Evolutionary conservation across 2,329 filamentous ascomycete species (phyloP).

Genomic region (Cryphonectria japonica): DNA sequence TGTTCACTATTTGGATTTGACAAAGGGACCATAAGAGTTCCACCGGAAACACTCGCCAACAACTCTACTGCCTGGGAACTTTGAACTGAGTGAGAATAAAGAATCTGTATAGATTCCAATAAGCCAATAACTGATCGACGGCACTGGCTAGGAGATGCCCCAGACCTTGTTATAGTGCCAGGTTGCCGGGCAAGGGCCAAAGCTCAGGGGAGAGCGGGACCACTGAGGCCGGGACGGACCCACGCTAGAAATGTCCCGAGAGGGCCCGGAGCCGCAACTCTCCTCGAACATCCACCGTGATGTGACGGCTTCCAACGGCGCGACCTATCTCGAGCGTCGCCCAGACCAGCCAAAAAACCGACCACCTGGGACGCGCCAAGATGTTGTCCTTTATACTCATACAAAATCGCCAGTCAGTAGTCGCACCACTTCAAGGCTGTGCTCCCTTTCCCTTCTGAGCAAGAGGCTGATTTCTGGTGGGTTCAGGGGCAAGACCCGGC

Average conservation of each 20-base stretch:
- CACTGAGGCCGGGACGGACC: constrained; percentile 7
- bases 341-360: background rate
- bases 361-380: constrained; percentile 16
- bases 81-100: too few species aligned
- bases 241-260: constrained; percentile 23
- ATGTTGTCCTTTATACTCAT: constrained; percentile 89
- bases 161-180: constrained; percentile 3
- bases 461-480: constrained; percentile 13
- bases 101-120: too few species aligned
- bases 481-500: constrained; percentile 88
- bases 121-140: background rate
- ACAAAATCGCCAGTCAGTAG: constrained; percentile 78
- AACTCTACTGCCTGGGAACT: background rate
- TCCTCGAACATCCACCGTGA: constrained; percentile 21
- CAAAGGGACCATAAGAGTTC: background rate
- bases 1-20: background rate
- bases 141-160: constrained; percentile 7
- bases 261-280: constrained; percentile 21
- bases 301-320: constrained; percentile 1
- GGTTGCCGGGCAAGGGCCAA: constrained; percentile 10
- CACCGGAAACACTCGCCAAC: background rate
- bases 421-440: constrained; percentile 9
- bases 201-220: constrained; percentile 11
- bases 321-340: constrained; percentile 21
- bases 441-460: background rate